Base-by-base conservation (phyloP, 73 alveolate species). In the Paramecium sexaurelia region DNA sequence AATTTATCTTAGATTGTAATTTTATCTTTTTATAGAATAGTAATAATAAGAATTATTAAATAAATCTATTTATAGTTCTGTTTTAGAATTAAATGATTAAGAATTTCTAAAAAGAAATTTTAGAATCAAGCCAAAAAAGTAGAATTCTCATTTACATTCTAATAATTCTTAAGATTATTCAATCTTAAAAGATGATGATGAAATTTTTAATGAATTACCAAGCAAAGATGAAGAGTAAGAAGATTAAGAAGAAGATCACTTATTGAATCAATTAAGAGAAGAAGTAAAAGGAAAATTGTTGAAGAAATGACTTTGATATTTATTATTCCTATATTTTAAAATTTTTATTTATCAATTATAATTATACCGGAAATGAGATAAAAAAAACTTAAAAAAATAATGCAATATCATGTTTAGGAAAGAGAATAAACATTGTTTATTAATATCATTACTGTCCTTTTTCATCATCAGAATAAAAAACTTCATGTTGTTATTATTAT, bases 31-130 rank as follows among this genome's bases (percentile, higher is more conserved):
- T 51, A 71, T 32, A 19, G 9, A 6, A 11, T 78, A 78, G 71
- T n/a, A 78, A 78, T 13, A 78, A 78, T 41, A 78, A 22, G 90
- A 78, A 40, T 39, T 78, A 41, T 22, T 78, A 17, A 78, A 78
- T 43, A 40, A 41, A 78, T 78, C 90, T 22, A 78, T 78, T 0
- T 39, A n/a, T 17, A 37, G 71, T 40, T 11, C 68, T 20, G 51
- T 19, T 8, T 8, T 22, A 24, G 90, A 78, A 24, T 20, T 78
- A 4, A 24, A 43, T 39, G 71, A 43, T 24, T 41, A 40, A 6
- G 90, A 78, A 2, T 78, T 78, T 45, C 22, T 29, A 37, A 78
- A 45, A 45, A 78, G 73, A 19, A 78, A 78, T 78, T 19, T 78
- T 11, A 78, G 90, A 22, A 33, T 78, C 17, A 78, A 78, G 24